These are phyloP conservation scores for Pisolithus tinctorius DNA, from an alignment of 768 basidiomycete species.

Conservation along the genomic window DNA sequence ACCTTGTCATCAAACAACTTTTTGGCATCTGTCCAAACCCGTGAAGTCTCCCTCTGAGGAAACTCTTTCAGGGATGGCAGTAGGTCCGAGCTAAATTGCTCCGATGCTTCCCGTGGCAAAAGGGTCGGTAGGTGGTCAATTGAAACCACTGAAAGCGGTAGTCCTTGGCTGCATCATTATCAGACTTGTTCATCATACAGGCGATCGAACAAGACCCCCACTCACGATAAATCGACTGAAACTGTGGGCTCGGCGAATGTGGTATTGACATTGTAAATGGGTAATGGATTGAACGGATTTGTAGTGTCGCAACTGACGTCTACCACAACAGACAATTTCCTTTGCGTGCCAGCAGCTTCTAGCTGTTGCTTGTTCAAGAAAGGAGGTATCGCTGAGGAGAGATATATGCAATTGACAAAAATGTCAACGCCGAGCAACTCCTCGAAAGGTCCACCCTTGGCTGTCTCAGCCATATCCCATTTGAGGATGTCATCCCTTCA, in stretches of 20 bases:
- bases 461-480: conserved; percentile 97
- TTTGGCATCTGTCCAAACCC: conserved; percentile 88
- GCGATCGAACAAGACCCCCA: conserved; percentile 8
- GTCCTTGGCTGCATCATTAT: conserved; percentile 38
- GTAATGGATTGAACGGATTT: conserved; percentile 97
- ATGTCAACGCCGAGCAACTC: conserved; percentile 97
- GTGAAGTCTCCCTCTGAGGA: conserved; percentile 54
- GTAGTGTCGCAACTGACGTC: conserved; percentile 99
- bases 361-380: conserved; percentile 74
- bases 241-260: conserved; percentile 92
- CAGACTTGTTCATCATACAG: conserved; percentile 3
- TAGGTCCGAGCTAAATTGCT: conserved; percentile 88
- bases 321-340: conserved; percentile 77
- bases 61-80: conserved; percentile 78
- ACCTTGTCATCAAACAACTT: conserved; percentile 68
- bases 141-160: conserved; percentile 76
- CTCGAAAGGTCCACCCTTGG: conserved; percentile 91
- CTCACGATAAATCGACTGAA: conserved; percentile 74
- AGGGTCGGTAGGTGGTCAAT: conserved; percentile 97
- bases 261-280: conserved; percentile 90
- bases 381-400: conserved; percentile 76
- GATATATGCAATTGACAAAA: conserved; percentile 99
- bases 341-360: conserved; percentile 55
- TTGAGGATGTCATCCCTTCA: conserved; percentile 86
- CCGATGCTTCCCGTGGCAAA: conserved; percentile 91